phyloP scores from a whole-genome alignment of 352 stramenopile genomes.

The Globisporangium takayamanum region DNA sequence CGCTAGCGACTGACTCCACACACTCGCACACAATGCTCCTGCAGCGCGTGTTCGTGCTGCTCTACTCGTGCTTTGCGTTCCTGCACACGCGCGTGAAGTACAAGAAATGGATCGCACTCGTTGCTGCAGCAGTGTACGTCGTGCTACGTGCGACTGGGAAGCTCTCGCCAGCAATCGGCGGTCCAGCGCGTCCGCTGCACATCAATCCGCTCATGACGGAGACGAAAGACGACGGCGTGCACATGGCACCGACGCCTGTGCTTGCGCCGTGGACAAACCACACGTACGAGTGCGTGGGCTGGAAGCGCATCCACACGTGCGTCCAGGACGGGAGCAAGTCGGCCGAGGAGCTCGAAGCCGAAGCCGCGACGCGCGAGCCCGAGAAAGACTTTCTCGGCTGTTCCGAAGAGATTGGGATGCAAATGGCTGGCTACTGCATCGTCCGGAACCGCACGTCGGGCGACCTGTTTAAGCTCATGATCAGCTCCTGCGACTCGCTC shows the following conservation, averaged over 20 bases:
- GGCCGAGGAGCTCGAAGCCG: slow-evolving; percentile 15
- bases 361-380: slow-evolving; percentile 26
- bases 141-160: slow-evolving; percentile 48
- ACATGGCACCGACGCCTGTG: slow-evolving; percentile 53
- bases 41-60: slow-evolving; percentile 59
- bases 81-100: slow-evolving; percentile 55
- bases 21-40: slow-evolving; percentile 37
- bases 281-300: slow-evolving; percentile 79
- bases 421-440: slow-evolving; percentile 82
- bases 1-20: too few relatives aligned
- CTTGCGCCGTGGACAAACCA: slow-evolving; percentile 63
- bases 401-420: slow-evolving; percentile 49
- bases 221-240: slow-evolving; percentile 49
- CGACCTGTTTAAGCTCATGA: slow-evolving; percentile 77
- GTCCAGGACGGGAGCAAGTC: slow-evolving; percentile 35
- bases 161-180: slow-evolving; percentile 36
- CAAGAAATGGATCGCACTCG: slow-evolving; percentile 60
- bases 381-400: slow-evolving; percentile 75
- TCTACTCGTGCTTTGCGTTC: slow-evolving; percentile 56
- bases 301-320: slow-evolving; percentile 80
- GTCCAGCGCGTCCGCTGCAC: slow-evolving; percentile 51
- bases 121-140: slow-evolving; percentile 47
- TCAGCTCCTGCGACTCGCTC: slow-evolving; percentile 68
- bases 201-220: slow-evolving; percentile 75
- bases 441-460: slow-evolving; percentile 78